Evolutionary conservation across 768 basidiomycete species (phyloP), one percentile per base, ranked within the genome.

Genomic region (Hypholoma fasciculare): DNA sequence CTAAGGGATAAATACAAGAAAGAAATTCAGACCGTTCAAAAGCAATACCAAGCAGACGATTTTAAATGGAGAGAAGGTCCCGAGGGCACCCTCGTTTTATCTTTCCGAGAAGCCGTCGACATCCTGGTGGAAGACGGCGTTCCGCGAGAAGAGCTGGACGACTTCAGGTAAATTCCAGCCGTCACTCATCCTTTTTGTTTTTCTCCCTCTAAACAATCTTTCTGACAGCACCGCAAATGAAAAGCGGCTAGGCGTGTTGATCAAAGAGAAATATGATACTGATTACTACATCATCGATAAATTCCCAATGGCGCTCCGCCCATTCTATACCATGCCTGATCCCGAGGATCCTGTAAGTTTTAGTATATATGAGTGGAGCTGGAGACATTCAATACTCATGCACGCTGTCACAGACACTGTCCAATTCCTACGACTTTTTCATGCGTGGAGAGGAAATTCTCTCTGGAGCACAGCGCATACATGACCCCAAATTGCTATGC

Each of bases 271-370:
- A 75, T 96, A 97, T 71, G 87, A 94, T 66, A 98, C 94, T 46
- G 97, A 99, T 74, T 99, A 98, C 78, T 99, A 91, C 78, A 98
- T 98, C 73, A 88, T 99, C 65, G 97, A 99, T 82, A 99, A 98
- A 75, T 99, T 98, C 84, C 97, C 97, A 4, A 82, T 96, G 73
- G 90, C 83, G 38, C 86, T 98, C 58, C 90, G 97, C 54, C 97
- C 97, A 2, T 99, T 99, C 78, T 99, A 99, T 76, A 99, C 97
- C 55, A 98, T 99, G 97, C 92, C 96, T 56, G 97, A 99, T 77
- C 86, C 96, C 12, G 80, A 84, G 61, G 90, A 98, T 74, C 87
- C 92, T 7, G 93, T 94, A 65, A 64, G 87, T 75, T 27, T 54
- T 49, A 59, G 27, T 16, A 60, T 52, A 59, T 52, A 48, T 44